Conservation (phyloP, 2,329 filamentous ascomycete species). For the Aspergillus viridinutans region DNA sequence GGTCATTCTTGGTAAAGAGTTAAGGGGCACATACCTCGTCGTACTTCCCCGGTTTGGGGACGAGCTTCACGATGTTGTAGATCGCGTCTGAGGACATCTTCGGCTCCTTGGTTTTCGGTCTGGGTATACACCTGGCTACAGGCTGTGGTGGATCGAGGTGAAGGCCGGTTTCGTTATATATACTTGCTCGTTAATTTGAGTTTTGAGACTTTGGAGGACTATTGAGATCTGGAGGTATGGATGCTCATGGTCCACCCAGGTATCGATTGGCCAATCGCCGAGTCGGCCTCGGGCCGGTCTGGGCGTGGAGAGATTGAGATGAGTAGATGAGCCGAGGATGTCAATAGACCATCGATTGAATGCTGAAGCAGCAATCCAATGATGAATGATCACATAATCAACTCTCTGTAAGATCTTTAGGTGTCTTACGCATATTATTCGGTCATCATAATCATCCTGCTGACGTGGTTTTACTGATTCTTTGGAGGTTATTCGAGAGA, state of each 20-base stretch:
- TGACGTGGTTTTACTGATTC: not conserved
- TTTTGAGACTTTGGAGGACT: not conserved
- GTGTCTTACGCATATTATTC: not conserved
- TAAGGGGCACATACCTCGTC: slow-evolving; percentile 9
- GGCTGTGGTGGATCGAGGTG: not conserved
- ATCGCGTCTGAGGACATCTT: slow-evolving; percentile 10
- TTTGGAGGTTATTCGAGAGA: not conserved
- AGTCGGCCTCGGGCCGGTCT: not conserved
- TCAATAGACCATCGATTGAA: not conserved
- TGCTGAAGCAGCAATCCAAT: not conserved
- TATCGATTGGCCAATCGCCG: not conserved
- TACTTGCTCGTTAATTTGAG: not conserved
- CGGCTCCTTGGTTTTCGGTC: not conserved
- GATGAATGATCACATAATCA: not conserved
- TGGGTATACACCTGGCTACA: not conserved
- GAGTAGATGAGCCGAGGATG: slow-evolving; percentile 1
- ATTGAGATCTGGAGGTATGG: not conserved
- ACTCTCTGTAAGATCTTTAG: not conserved
- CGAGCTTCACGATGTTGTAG: slow-evolving; percentile 18
- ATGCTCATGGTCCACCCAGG: not conserved
- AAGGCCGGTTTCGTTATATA: not conserved
- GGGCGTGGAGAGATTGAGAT: not conserved
- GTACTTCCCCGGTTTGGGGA: slow-evolving; percentile 16
- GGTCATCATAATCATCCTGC: not conserved
- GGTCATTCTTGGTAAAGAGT: not conserved